A percentile compares a stretch with the other conserved stretches of the same genome.
Evolutionary conservation across 2,329 filamentous ascomycete species (phyloP).

Genomic region (Tolypocladium amazonense): DNA sequence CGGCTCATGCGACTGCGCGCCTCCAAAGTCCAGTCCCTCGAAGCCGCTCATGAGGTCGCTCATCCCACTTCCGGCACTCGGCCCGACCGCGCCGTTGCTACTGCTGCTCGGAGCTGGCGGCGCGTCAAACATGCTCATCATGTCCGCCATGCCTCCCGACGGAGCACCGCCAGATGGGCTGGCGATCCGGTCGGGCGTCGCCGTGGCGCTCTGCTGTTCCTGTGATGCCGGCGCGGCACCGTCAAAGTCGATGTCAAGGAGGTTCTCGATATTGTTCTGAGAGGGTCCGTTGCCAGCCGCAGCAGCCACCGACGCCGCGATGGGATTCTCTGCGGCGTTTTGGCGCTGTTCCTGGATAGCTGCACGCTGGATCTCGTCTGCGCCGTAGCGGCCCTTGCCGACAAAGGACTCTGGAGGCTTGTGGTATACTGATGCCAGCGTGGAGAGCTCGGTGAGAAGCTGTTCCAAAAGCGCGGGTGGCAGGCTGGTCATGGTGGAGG

Average conservation of each 20-base stretch:
- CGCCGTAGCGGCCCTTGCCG: constrained; percentile 85
- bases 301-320: constrained; percentile 72
- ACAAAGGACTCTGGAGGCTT: constrained; percentile 98
- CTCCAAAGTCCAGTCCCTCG: constrained; percentile 65
- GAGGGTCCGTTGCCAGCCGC: constrained; percentile 52
- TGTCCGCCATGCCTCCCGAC: constrained; percentile 46
- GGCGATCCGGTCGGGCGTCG: constrained; percentile 58
- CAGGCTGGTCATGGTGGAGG: constrained; percentile 84
- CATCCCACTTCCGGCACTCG: constrained; percentile 46
- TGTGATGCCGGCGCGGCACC: constrained; percentile 84
- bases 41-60: constrained; percentile 89
- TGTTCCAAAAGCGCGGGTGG: constrained; percentile 76
- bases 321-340: constrained; percentile 86
- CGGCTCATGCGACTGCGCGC: constrained; percentile 42
- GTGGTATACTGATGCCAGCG: constrained; percentile 94
- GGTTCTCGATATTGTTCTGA: constrained; percentile 81
- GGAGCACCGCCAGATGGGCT: constrained; percentile 42
- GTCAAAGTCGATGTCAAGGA: constrained; percentile 94
- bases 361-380: constrained; percentile 86
- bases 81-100: constrained; percentile 20
- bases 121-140: constrained; percentile 61
- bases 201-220: constrained; percentile 43
- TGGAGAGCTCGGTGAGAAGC: constrained; percentile 85
- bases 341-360: constrained; percentile 94
- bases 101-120: constrained; percentile 39